Conservation (phyloP, 176 grass and related monocot species). For the Cenchrus purpureus region DNA sequence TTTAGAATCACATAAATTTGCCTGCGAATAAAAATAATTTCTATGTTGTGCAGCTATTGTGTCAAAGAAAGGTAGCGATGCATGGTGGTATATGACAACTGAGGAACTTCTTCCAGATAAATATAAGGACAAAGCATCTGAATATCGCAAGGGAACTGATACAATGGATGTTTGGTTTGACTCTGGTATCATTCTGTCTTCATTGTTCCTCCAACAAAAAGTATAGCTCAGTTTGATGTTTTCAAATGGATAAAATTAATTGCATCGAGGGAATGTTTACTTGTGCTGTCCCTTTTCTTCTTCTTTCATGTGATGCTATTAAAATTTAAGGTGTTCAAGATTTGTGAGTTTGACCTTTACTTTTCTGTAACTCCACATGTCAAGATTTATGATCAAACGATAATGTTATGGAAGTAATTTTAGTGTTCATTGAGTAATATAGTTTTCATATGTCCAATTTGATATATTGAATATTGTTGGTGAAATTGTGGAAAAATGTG, state of each 20-base stretch:
- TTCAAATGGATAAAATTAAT: conserved; percentile 20
- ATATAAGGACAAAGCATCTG: conserved; percentile 73
- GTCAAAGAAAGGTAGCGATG: conserved; percentile 81
- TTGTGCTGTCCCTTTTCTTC: background rate
- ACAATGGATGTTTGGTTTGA: conserved; percentile 99
- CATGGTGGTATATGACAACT: conserved; percentile 96
- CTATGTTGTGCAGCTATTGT: conserved; percentile 69
- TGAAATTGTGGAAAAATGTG: background rate
- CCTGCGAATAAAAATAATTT: conserved; percentile 26
- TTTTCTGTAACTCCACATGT: background rate
- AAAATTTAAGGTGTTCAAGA: background rate
- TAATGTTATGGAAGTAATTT: background rate
- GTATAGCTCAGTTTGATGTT: conserved; percentile 28
- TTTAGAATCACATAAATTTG: conserved; percentile 19
- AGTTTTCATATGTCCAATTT: background rate
- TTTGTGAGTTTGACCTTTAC: background rate
- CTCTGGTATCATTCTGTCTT: conserved; percentile 68
- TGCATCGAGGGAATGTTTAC: background rate
- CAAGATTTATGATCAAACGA: background rate
- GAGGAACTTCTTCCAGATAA: conserved; percentile 92
- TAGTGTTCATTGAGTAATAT: background rate
- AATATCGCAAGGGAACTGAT: conserved; percentile 95
- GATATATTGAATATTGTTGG: conserved; percentile 3
- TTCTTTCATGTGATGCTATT: background rate
- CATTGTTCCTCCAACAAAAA: conserved; percentile 18